Conservation (phyloP, 2,329 filamentous ascomycete species). For the Ophiosphaerella korrae region DNA sequence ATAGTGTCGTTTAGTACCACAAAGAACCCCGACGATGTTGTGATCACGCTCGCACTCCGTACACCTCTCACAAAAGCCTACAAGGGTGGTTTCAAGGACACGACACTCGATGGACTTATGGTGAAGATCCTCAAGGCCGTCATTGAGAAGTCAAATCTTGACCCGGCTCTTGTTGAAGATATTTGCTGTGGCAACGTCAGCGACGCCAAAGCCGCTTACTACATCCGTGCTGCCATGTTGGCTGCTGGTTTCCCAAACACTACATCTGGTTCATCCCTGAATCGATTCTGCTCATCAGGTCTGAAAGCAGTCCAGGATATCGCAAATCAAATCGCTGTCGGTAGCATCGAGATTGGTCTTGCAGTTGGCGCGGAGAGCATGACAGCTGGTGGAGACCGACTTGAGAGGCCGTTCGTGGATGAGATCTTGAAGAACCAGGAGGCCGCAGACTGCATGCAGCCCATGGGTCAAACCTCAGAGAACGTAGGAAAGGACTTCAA, state of each 20-base stretch:
- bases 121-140: constrained; percentile 77
- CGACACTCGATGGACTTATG: constrained; percentile 82
- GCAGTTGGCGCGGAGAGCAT: constrained; percentile 90
- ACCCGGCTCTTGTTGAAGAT: constrained; percentile 83
- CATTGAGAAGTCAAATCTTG: constrained; percentile 71
- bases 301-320: constrained; percentile 96
- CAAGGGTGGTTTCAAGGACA: constrained; percentile 97
- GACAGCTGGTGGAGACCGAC: constrained; percentile 72
- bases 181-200: constrained; percentile 92
- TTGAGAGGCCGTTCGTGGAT: constrained; percentile 76
- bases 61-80: constrained; percentile 86
- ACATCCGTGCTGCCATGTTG: constrained; percentile 83
- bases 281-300: constrained; percentile 97
- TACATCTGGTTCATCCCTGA: constrained; percentile 77
- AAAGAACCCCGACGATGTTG: constrained; percentile 94
- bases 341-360: constrained; percentile 84
- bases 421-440: constrained; percentile 77
- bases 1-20: constrained; percentile 65
- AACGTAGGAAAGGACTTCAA: constrained; percentile 92
- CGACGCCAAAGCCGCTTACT: constrained; percentile 86
- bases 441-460: constrained; percentile 82
- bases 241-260: constrained; percentile 95
- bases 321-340: constrained; percentile 79
- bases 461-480: constrained; percentile 98
- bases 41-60: constrained; percentile 90